Evolutionary conservation across 228 moss, liverwort and hornwort species (phyloP).

Genomic region (Sphagnum fallax): DNA sequence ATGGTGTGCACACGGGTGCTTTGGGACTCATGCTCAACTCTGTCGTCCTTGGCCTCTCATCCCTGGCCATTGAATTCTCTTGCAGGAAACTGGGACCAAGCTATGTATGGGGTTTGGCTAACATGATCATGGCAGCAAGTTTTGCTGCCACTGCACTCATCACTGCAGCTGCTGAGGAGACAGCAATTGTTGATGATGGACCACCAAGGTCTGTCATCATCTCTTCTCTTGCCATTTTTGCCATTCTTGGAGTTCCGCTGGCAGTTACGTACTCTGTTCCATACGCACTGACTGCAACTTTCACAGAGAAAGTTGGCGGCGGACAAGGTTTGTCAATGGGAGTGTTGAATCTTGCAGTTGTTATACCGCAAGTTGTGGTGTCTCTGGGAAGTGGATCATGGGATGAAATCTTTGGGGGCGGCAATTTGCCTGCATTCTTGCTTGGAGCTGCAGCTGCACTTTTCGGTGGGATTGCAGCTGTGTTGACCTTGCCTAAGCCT

Average conservation of each 20-base stretch:
- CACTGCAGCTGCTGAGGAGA: slow-evolving; percentile 33
- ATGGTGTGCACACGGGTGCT: slow-evolving; percentile 81
- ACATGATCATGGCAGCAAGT: slow-evolving; percentile 59
- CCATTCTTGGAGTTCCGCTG: slow-evolving; percentile 63
- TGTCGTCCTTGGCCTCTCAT: slow-evolving; percentile 61
- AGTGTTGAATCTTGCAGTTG: slow-evolving; percentile 44
- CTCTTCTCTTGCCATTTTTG: slow-evolving; percentile 56
- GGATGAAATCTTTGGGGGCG: slow-evolving; percentile 48
- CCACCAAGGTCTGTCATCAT: slow-evolving; percentile 40
- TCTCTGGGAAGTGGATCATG: slow-evolving; percentile 54
- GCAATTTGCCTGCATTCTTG: slow-evolving; percentile 47
- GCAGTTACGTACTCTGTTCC: slow-evolving; percentile 90
- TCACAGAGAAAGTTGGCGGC: slow-evolving; percentile 76
- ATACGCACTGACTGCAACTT: slow-evolving; percentile 75
- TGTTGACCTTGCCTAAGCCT: slow-evolving; percentile 38
- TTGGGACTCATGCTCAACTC: slow-evolving; percentile 79
- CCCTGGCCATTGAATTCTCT: slow-evolving; percentile 58
- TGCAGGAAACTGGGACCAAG: slow-evolving; percentile 72
- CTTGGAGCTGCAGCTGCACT: slow-evolving; percentile 35
- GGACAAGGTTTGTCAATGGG: slow-evolving; percentile 77
- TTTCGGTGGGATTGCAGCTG: slow-evolving; percentile 32
- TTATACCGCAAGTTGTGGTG: slow-evolving; percentile 40
- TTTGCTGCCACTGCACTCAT: slow-evolving; percentile 58
- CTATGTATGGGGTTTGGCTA: slow-evolving; percentile 75
- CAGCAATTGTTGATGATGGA: slow-evolving; percentile 8